Conservation (phyloP, 495 filamentous ascomycete genomes). For the Aspergillus kassunensis region DNA sequence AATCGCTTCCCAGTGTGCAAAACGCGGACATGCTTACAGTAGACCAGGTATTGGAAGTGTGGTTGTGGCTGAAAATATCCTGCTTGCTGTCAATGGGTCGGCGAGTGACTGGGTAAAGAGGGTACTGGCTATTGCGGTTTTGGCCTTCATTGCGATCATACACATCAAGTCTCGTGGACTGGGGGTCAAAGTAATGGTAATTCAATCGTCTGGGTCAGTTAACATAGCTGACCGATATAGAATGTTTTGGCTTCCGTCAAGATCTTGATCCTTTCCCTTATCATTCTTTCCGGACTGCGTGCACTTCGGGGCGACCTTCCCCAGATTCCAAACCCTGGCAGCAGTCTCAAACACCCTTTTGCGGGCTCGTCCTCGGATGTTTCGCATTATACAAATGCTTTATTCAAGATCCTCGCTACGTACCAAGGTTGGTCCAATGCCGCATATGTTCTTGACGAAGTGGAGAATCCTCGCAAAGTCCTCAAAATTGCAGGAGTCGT, state of each 20-base stretch:
- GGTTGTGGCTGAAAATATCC: constrained; percentile 37
- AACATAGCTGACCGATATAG: background rate
- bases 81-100: constrained; percentile 26
- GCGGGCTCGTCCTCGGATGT: constrained; percentile 32
- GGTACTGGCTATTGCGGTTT: constrained; percentile 27
- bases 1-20: background rate
- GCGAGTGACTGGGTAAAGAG: constrained; percentile 32
- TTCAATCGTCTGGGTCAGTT: background rate
- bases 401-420: constrained; percentile 68
- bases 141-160: constrained; percentile 26
- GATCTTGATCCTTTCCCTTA: constrained; percentile 35
- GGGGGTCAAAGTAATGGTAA: constrained; percentile 29
- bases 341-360: constrained; percentile 30
- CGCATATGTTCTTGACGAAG: constrained; percentile 70
- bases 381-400: constrained; percentile 43
- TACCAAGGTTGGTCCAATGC: constrained; percentile 63
- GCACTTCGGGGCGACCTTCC: constrained; percentile 28
- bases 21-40: background rate
- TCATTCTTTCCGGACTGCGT: constrained; percentile 36
- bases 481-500: constrained; percentile 56
- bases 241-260: constrained; percentile 36
- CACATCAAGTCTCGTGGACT: constrained; percentile 16
- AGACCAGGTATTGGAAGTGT: constrained; percentile 24
- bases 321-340: constrained; percentile 29
- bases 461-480: constrained; percentile 62